These are phyloP conservation scores for Neofusicoccum ribis DNA, from an alignment of 2,329 filamentous ascomycete genomes.

Conservation along the genomic window DNA sequence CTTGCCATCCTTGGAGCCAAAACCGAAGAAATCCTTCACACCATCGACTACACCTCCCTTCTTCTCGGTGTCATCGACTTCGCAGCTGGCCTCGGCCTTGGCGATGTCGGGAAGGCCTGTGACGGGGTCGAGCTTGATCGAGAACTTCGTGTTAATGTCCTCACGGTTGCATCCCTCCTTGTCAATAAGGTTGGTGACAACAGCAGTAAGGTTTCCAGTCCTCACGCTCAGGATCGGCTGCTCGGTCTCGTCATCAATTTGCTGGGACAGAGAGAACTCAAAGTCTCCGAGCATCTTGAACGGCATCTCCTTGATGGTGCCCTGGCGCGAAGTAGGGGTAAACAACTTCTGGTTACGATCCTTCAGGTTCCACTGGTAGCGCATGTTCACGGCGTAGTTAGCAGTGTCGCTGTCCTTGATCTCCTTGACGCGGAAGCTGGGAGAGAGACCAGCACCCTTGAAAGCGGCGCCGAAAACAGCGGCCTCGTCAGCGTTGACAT, in stretches of 20 bases:
- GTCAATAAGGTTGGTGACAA: constrained; percentile 74
- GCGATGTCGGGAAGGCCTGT: constrained; percentile 79
- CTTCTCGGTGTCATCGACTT: constrained; percentile 65
- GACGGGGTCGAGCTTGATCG: constrained; percentile 68
- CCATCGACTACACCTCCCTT: constrained; percentile 83
- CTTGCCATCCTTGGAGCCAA: constrained; percentile 83
- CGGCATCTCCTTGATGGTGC: constrained; percentile 78
- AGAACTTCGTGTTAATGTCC: constrained; percentile 79
- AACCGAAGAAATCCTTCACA: constrained; percentile 94
- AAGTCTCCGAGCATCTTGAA: constrained; percentile 85
- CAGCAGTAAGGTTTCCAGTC: constrained; percentile 83
- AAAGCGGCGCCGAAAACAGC: constrained; percentile 96
- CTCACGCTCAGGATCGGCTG: constrained; percentile 65
- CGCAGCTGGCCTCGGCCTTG: constrained; percentile 79
- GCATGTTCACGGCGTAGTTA: constrained; percentile 71
- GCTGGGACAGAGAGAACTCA: constrained; percentile 75
- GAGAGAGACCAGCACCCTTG: constrained; percentile 86
- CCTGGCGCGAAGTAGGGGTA: constrained; percentile 72
- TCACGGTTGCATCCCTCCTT: constrained; percentile 74
- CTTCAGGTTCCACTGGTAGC: constrained; percentile 68
- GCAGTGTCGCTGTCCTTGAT: constrained; percentile 80
- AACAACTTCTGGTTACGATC: constrained; percentile 80
- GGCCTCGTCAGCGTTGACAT: constrained; percentile 95
- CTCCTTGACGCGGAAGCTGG: constrained; percentile 96
- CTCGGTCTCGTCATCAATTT: constrained; percentile 55